These are phyloP conservation scores for Blumeriella jaapii DNA, from an alignment of 2,329 filamentous ascomycete genomes.

Conservation along the genomic window DNA sequence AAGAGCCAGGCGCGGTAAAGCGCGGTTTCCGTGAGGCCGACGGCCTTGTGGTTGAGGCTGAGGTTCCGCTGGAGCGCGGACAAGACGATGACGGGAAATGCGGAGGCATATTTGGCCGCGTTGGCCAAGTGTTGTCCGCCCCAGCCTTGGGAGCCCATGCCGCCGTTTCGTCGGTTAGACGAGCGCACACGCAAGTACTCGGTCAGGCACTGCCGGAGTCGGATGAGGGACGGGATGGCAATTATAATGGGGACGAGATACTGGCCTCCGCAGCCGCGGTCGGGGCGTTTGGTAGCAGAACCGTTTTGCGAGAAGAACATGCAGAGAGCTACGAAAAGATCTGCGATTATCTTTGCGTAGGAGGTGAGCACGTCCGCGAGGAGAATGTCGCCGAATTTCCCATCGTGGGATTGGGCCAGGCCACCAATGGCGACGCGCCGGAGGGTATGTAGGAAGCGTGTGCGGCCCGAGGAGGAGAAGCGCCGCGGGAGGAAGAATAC, in stretches of 20 bases:
- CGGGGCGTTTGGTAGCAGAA: conserved; percentile 68
- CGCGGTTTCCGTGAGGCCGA: conserved; percentile 29
- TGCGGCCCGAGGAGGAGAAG: conserved; percentile 58
- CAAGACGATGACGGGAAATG: conserved; percentile 82
- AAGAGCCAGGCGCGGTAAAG: conserved; percentile 54
- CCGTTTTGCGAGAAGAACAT: conserved; percentile 71
- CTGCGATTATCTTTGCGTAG: conserved; percentile 84
- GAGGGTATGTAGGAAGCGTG: conserved; percentile 63
- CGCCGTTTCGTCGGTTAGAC: conserved; percentile 36
- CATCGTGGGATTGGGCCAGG: conserved; percentile 73
- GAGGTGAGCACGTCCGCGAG: conserved; percentile 90
- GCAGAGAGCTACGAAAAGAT: conserved; percentile 79
- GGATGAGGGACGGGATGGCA: conserved; percentile 71
- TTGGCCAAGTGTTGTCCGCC: conserved; percentile 86
- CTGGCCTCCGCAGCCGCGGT: conserved; percentile 69
- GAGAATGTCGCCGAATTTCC: conserved; percentile 89
- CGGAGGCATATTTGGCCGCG: conserved; percentile 86
- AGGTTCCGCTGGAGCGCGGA: conserved; percentile 59
- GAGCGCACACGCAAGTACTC: conserved; percentile 67
- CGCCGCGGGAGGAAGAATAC: conserved; percentile 64
- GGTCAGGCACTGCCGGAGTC: conserved; percentile 81
- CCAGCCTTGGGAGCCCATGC: conserved; percentile 46
- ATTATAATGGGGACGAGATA: conserved; percentile 78
- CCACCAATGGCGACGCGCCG: conserved; percentile 74
- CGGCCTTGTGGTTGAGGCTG: conserved; percentile 30